Evolutionary conservation across 306 rosid genomes (phyloP), one percentile per base, ranked within the genome.

Genomic region (Alnus glutinosa): DNA sequence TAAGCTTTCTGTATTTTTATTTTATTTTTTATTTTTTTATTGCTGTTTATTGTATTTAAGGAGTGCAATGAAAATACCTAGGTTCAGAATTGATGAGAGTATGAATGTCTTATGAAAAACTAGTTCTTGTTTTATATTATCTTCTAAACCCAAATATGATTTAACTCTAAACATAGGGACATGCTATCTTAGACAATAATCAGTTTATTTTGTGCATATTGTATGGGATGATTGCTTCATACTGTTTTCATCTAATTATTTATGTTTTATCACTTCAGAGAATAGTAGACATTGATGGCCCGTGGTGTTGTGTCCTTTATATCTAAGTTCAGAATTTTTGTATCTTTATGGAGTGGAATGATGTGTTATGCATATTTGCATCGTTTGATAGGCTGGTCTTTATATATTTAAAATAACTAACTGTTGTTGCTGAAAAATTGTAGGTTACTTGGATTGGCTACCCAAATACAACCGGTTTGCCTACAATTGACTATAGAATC

Each of bases 401-500:
- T 48, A 55, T 72, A 42, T 57, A 13, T 58, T 16, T 82, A 76
- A 63, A 67, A 2, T 82, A 62, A 4, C 46, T 37, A 30, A 54
- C 74, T 63, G 36, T 55, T 63, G 14, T 79, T 89, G 66, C 79
- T 78, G 81, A 79, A 76, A 78, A 76, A 78, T 13, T 79, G 70
- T 82, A 95, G 99, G 99, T 91, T 70, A 93, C 98, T 79, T 95
- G 99, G 99, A 95, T 95, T 82, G 99, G 99, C 69, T 95, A 95
- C 82, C 99, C 99, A 47, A 95, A 95, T 86, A 95, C 99, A 68
- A 95, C 99, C 67, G 99, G 99, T 71, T 91, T 95, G 89, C 98
- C 98, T 68, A 75, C 98, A 19, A 89, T 95, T 86, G 99, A 95
- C 82, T 95, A 95, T 74, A 93, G 99, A 85, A 90, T 95, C 75